Conservation (phyloP, 1,284 basidiomycete species). For the Singerocomus inundabilis region DNA sequence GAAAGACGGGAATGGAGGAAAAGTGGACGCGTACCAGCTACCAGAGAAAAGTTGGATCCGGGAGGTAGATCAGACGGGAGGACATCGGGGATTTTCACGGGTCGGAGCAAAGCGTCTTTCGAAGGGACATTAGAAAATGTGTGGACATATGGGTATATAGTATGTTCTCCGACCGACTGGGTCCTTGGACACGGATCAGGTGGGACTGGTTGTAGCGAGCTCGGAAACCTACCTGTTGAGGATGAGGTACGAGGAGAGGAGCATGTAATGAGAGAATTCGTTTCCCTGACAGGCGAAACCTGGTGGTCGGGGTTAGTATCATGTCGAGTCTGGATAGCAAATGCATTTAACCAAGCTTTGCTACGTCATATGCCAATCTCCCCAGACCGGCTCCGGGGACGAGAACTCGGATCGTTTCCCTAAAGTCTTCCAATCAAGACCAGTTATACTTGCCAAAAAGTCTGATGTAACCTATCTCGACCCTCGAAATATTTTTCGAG, state of each 20-base stretch:
- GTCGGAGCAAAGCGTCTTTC: slow-evolving; percentile 60
- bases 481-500: slow-evolving; percentile 63
- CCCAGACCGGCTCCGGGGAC: slow-evolving; percentile 89
- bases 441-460: not conserved
- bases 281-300: slow-evolving; percentile 89
- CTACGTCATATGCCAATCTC: slow-evolving; percentile 83
- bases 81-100: slow-evolving; percentile 80
- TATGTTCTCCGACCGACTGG: slow-evolving; percentile 60
- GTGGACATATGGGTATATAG: slow-evolving; percentile 86
- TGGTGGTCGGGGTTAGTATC: slow-evolving; percentile 29
- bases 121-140: slow-evolving; percentile 80
- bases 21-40: slow-evolving; percentile 58
- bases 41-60: slow-evolving; percentile 73
- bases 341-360: slow-evolving; percentile 61
- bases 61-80: slow-evolving; percentile 69
- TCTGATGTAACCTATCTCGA: slow-evolving; percentile 48
- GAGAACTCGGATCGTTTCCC: slow-evolving; percentile 66
- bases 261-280: slow-evolving; percentile 94
- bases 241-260: slow-evolving; percentile 80
- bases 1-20: not conserved
- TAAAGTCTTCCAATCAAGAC: slow-evolving; percentile 26
- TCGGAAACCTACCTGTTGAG: slow-evolving; percentile 60
- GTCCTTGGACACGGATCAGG: slow-evolving; percentile 47
- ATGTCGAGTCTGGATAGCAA: not conserved
- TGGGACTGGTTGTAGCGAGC: not conserved